Conservation (phyloP, 2,329 filamentous ascomycete species). For the Calonectria fujianensis region DNA sequence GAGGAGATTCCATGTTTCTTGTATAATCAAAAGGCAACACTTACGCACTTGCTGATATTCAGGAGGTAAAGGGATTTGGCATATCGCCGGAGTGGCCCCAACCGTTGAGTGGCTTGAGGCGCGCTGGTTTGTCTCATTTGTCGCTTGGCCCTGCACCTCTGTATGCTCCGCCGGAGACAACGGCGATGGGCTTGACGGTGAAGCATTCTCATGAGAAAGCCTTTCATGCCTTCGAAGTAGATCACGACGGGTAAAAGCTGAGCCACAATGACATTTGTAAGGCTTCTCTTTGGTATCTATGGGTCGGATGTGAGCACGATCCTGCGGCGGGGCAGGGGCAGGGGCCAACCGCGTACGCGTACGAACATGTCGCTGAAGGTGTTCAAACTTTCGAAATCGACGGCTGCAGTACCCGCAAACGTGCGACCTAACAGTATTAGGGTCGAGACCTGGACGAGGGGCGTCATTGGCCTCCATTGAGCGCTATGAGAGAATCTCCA, state of each 20-base stretch:
- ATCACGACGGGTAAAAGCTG: background rate
- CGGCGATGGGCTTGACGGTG: background rate
- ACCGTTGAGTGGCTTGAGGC: no score
- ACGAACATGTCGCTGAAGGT: background rate
- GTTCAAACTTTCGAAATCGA: background rate
- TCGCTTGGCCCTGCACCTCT: no score
- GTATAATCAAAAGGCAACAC: no score
- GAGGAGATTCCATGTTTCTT: no score
- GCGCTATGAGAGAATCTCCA: background rate
- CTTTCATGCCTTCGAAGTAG: background rate
- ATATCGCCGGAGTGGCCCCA: no score
- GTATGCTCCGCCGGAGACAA: no score
- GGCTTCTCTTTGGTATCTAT: background rate
- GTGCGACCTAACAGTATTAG: background rate
- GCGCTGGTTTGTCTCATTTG: no score
- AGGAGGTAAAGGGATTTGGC: no score
- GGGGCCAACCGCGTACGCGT: background rate
- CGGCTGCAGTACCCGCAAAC: background rate
- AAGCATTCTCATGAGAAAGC: background rate
- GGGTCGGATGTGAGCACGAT: background rate
- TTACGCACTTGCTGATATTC: no score
- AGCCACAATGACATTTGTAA: background rate
- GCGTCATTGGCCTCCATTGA: background rate
- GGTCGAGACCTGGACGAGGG: no score
- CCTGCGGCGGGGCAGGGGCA: no score